phyloP scores from a whole-genome alignment of 2,329 filamentous ascomycete genomes.

The Colletotrichum cordylinicola region DNA sequence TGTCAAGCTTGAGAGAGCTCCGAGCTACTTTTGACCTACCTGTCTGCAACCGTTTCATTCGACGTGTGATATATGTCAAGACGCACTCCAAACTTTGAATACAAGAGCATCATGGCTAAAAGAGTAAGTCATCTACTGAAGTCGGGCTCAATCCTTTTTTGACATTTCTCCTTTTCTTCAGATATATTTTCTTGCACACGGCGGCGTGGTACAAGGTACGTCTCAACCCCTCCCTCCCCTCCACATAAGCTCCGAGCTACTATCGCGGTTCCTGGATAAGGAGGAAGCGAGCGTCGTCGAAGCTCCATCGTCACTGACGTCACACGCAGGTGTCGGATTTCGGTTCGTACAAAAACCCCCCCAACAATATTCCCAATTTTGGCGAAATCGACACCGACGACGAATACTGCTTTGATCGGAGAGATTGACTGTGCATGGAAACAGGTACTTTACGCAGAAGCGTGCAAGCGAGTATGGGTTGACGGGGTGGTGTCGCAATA shows the following conservation, averaged over 20 bases:
- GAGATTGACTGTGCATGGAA: not conserved
- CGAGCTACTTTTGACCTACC: conserved; percentile 19
- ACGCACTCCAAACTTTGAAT: not conserved
- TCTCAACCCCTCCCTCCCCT: conserved; percentile 52
- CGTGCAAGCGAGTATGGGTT: conserved; percentile 55
- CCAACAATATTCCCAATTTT: not conserved
- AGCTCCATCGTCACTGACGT: conserved; percentile 29
- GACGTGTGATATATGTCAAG: too few relatives aligned
- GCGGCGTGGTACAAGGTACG: conserved; percentile 70
- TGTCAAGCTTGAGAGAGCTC: conserved; percentile 1
- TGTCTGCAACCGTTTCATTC: not conserved
- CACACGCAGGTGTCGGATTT: conserved; percentile 57
- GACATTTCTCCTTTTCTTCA: conserved; percentile 29
- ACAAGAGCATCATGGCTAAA: conserved; percentile 35
- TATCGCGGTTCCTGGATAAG: conserved; percentile 7
- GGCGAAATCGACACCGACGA: not conserved
- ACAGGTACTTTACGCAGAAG: conserved; percentile 60
- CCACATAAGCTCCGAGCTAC: conserved; percentile 33
- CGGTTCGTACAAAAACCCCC: conserved; percentile 41
- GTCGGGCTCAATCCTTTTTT: not conserved
- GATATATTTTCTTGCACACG: conserved; percentile 71
- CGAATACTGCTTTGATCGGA: not conserved
- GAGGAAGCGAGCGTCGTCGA: not conserved
- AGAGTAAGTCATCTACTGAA: conserved; percentile 30
- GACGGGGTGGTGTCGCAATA: conserved; percentile 69